Evolutionary conservation across 345 rosid species (phyloP).

Genomic region (Firmiana major): DNA sequence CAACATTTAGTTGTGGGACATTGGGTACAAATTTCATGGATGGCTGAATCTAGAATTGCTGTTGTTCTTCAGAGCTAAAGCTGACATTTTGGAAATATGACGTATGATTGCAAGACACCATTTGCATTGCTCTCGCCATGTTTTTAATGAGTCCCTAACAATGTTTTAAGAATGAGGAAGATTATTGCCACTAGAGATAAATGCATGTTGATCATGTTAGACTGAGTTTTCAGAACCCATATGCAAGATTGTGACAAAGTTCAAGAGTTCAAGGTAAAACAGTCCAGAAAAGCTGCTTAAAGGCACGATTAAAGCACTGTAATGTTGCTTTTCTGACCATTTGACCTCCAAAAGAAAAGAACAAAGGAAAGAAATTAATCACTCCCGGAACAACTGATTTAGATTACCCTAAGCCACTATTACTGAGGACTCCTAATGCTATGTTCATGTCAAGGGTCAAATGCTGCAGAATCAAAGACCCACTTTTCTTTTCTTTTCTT

Average conservation of each 20-base stretch:
- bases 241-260: background rate
- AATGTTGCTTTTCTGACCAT: background rate
- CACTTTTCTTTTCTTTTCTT: background rate
- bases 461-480: background rate
- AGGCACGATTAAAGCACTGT: background rate
- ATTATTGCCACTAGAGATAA: background rate
- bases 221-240: background rate
- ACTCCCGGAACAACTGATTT: background rate
- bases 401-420: background rate
- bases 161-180: background rate
- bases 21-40: background rate
- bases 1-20: constrained; percentile 3
- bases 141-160: background rate
- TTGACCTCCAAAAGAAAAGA: background rate
- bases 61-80: background rate
- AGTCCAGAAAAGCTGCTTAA: background rate
- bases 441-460: background rate
- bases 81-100: background rate
- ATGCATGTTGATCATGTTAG: background rate
- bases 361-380: background rate
- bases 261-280: background rate
- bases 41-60: constrained; percentile 9
- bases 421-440: background rate
- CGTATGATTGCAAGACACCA: constrained; percentile 11
- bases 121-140: background rate